Percentiles rank a stretch among this genome's conserved stretches.
Conservation (phyloP, 139 green algal species). For the Coccomyxa sp. region DNA sequence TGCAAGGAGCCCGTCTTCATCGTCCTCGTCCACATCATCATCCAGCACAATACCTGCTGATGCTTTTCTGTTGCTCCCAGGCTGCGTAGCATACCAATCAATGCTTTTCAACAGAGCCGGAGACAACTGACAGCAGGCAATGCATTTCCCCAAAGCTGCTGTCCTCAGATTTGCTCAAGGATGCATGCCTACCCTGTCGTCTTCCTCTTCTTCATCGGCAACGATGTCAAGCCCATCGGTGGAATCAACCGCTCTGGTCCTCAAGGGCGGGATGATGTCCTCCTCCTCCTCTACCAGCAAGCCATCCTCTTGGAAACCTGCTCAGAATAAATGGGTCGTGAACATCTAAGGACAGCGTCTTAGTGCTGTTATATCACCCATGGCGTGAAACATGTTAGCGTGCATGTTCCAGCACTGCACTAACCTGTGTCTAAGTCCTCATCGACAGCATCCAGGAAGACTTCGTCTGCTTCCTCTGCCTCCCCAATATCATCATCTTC, state of each 20-base stretch:
- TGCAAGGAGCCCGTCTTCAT: background rate
- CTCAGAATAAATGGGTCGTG: no score
- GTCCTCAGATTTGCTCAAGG: background rate
- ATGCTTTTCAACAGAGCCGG: background rate
- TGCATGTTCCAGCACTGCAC: no score
- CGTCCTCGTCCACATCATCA: constrained; percentile 1
- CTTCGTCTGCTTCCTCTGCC: no score
- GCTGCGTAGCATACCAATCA: background rate
- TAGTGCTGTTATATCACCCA: no score
- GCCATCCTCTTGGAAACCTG: no score
- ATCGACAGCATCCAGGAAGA: no score
- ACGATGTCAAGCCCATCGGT: background rate
- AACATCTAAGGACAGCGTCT: no score
- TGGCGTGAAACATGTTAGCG: no score
- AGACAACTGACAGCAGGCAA: background rate
- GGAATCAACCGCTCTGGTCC: no score
- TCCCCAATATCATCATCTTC: no score
- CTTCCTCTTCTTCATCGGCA: background rate
- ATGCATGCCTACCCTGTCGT: background rate
- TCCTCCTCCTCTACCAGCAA: background rate
- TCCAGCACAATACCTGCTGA: background rate
- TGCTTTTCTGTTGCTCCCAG: background rate
- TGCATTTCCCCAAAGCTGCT: background rate
- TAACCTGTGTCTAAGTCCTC: no score
- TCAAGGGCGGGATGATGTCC: background rate